Evolutionary conservation across 2,329 filamentous ascomycete species (phyloP), one percentile per base, ranked within the genome.

Genomic region (Corinectria fuckeliana): DNA sequence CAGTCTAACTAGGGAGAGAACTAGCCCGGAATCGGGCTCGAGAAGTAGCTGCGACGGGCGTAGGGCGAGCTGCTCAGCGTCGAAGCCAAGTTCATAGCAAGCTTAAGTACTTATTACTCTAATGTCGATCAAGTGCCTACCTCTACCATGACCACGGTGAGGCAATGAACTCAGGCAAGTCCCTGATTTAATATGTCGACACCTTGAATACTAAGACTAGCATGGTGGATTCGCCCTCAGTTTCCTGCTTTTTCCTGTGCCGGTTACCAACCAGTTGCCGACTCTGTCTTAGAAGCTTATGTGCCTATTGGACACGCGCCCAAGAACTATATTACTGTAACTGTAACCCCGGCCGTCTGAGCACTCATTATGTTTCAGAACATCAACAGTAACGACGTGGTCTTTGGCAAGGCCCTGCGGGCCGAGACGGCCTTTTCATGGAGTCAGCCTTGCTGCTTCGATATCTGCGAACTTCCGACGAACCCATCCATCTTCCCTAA

Each of bases 361-460:
- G 83, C 83, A 0, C 70, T 87, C 2, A 77, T 86, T 0, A 80
- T 83, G 0, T 81, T 83, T 0, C 75, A 80, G 32, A 86, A 87
- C 68, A 80, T 80, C 38, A 80, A 79, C 10, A 80, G 77, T 25
- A 69, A 76, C 18, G 85, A 88, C 57, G 76, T 87, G 6, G 76
- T 87, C 13, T 87, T 87, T 59, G 85, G 85, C 10, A 83, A 85
- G 74, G 87, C 85, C 0, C 74, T 88, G 3, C 84, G 0, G 85
- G 86, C 2, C 82, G 85, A 21, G 82, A 82, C 55, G 79, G 80
- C 0, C 77, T 81, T 2, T 74, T 85, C 23, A 66, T 76, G 0
- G 81, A 80, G 88, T 42, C 85, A 88, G 55, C 18, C 3, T 5
- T 14, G 30, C 5, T n/a, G 13, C 4, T 76, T 81, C 9, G 77